A percentile compares a stretch with the other conserved stretches of the same genome.
Evolutionary conservation across 2,329 filamentous ascomycete genomes (phyloP).

Genomic region (Cercospora sp.): DNA sequence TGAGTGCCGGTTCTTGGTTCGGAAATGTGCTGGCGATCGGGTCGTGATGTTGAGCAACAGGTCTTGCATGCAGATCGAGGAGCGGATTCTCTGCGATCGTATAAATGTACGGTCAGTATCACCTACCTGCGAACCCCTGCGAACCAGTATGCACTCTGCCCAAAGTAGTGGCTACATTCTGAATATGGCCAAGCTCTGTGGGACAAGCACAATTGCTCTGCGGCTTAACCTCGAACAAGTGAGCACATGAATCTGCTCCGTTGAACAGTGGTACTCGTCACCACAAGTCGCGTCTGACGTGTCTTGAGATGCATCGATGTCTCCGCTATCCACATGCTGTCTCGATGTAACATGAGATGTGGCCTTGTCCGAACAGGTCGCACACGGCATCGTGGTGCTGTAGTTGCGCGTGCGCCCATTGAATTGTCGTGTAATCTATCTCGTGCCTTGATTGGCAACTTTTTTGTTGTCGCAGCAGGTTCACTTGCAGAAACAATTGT

Average conservation of each 20-base stretch:
- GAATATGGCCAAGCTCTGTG: background rate
- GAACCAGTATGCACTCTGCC: background rate
- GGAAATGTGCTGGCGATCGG: background rate
- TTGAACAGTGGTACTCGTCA: background rate
- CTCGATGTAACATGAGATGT: background rate
- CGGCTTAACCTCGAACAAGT: background rate
- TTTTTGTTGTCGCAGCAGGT: background rate
- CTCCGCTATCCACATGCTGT: background rate
- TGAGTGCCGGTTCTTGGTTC: background rate
- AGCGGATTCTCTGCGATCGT: background rate
- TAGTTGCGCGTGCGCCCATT: background rate
- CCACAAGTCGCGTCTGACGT: background rate
- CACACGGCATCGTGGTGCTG: background rate
- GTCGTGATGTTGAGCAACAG: background rate
- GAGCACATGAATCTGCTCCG: background rate
- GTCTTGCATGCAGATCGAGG: background rate
- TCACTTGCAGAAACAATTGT: background rate
- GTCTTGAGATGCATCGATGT: background rate
- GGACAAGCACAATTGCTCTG: background rate
- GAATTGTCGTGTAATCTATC: background rate
- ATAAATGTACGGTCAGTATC: background rate
- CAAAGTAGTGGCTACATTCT: background rate
- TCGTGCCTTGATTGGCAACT: background rate
- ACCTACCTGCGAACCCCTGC: conserved; percentile 6
- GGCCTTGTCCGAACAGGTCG: background rate